Base-by-base conservation (phyloP, 306 rosid species). In the Cicer pinnatifidum region DNA sequence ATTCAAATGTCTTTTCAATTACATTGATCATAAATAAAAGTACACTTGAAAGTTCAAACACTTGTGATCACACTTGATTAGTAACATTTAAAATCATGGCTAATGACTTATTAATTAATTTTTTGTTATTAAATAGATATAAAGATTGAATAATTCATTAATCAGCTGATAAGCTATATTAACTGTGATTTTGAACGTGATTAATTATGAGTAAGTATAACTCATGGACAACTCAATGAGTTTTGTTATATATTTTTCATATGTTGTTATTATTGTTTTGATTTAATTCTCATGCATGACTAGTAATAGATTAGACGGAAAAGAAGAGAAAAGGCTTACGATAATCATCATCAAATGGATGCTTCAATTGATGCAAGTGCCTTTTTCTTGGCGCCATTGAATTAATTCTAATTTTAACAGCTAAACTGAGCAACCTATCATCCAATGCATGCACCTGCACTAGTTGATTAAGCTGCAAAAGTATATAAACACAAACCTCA, bases 291-390 rank as follows among this genome's bases (percentile, higher is more conserved):
- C 39, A 66, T 48, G 73, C 44, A 68, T n/a, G 52, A 5, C 6
- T 16, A 56, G 57, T 8, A 46, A 73, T 71, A 47, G 52, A 69
- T 28, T 41, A 28, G 51, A 11, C 2, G 3, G 23, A 60, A 39
- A 28, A 44, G 10, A 17, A 77, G 33, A 40, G 5, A 35, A 23
- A 75, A 37, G 10, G 44, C 89, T 89, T 85, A 93, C 97, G 81
- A 72, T 84, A 67, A 81, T 75, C 72, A 69, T 76, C 72, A 72
- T 53, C 60, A 67, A 89, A 83, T 17, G 93, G 88, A 86, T 89
- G 87, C 73, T 80, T 83, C 28, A 81, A 69, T 66, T 78, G 86
- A 75, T 83, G 80, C 61, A 88, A 77, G 48, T 79, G 75, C 60
- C 79, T 87, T 75, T 82, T 88, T 57, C 63, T 82, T 41, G 40